Evolutionary conservation across 2,329 filamentous ascomycete genomes (phyloP), one percentile per base, ranked within the genome.

Genomic region (Diaporthe sp.): DNA sequence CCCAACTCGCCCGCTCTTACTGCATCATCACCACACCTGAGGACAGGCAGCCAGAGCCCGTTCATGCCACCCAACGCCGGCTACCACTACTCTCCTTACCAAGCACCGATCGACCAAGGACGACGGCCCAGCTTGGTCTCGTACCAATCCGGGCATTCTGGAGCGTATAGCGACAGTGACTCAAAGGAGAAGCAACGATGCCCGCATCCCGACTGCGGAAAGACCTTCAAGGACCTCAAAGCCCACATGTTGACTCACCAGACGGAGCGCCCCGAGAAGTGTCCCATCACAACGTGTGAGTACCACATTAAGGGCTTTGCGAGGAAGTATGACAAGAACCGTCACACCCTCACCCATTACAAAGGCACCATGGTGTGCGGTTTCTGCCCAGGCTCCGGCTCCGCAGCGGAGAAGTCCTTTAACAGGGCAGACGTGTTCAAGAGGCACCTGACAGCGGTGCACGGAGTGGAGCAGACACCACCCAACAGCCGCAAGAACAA

Each of bases 331-430:
- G 96, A 98, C 88, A 98, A 98, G 89, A 98, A 98, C 86, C 89
- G 96, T 60, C 96, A 98, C 84, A 98, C 95, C 7, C 85, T 98
- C 77, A 98, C 96, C 7, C 96, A 98, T 84, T 98, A 98, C 90
- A 98, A 98, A 86, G 96, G 96, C 55, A 98, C 94, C 67, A 98
- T 98, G 96, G 95, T 98, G 34, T 98, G 96, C 82, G 95, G 95
- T 42, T 98, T 98, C 87, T 98, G 96, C 81, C 95, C 95, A 1
- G 95, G 95, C 47, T 95, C 94, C 39, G 96, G 96, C 5, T 96
- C 95, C 6, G 91, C 95, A 10, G 94, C 94, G 1, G 96, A 98
- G 85, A 98, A 98, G 90, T 96, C 94, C 78, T 98, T 98, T 83
- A 98, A 98, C 87, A 92, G 96, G 74, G 95, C 96, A 75, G 96